Percentiles rank a stretch among this genome's conserved stretches.
These are phyloP conservation scores for Aspergillus arachidicola DNA, from an alignment of 2,329 filamentous ascomycete genomes.

Conservation along the genomic window DNA sequence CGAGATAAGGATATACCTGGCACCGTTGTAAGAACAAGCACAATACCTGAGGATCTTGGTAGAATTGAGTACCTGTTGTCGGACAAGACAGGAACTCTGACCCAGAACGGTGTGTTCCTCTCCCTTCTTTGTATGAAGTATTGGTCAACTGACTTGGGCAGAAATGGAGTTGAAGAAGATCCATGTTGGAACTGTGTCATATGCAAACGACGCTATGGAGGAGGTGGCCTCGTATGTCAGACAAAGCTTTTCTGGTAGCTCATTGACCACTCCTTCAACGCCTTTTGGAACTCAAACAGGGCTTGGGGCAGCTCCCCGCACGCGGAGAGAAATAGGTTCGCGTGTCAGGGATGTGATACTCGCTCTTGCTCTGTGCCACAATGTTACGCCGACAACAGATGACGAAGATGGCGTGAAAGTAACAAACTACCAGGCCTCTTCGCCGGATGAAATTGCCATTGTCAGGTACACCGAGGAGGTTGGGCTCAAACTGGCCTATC, in stretches of 20 bases:
- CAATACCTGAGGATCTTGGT: conserved; percentile 93
- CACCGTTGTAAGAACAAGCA: conserved; percentile 92
- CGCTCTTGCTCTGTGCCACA: conserved; percentile 91
- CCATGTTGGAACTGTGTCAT: conserved; percentile 95
- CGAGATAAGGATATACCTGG: conserved; percentile 85
- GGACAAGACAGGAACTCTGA: conserved; percentile 97
- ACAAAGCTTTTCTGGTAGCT: conserved; percentile 70
- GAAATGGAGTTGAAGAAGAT: conserved; percentile 99
- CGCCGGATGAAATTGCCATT: conserved; percentile 97
- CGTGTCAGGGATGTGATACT: conserved; percentile 91
- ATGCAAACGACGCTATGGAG: conserved; percentile 98
- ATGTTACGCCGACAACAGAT: conserved; percentile 89
- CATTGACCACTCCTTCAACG: conserved; percentile 74
- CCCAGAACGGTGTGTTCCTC: conserved; percentile 69
- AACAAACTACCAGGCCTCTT: conserved; percentile 93
- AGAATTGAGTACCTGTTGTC: conserved; percentile 94
- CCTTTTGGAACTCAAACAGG: conserved; percentile 63
- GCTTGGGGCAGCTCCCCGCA: conserved; percentile 69
- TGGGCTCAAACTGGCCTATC: conserved; percentile 78
- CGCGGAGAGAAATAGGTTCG: conserved; percentile 87
- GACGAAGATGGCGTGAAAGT: conserved; percentile 75
- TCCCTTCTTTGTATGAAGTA: conserved; percentile 2
- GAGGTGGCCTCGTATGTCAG: conserved; percentile 85
- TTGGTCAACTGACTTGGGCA: conserved; percentile 34
- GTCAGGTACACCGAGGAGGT: conserved; percentile 94